Percentiles rank a stretch among this genome's conserved stretches.
These are phyloP conservation scores for Populus euphratica DNA, from an alignment of 345 rosid species.

Conservation along the genomic window DNA sequence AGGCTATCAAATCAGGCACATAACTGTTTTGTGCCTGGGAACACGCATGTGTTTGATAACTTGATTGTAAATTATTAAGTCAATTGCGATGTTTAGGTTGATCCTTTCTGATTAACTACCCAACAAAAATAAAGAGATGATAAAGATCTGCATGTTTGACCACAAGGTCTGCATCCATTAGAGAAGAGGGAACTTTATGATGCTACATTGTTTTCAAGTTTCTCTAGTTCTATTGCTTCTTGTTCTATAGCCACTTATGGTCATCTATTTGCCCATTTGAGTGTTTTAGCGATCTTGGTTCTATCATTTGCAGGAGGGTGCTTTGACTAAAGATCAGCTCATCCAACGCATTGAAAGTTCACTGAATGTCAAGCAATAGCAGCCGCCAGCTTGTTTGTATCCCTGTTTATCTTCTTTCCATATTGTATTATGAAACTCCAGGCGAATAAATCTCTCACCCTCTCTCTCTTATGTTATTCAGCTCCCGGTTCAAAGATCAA, in stretches of 20 bases:
- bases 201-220: neutral
- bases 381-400: conserved; percentile 9
- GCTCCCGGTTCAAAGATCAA: conserved; percentile 1
- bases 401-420: neutral
- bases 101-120: too few species aligned
- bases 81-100: neutral
- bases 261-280: neutral
- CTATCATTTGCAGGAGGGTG: conserved; percentile 62
- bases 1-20: neutral
- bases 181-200: neutral
- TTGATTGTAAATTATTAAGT: neutral
- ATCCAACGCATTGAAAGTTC: conserved; percentile 65
- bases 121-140: neutral
- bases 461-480: neutral
- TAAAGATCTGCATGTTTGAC: neutral
- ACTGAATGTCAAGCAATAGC: conserved; percentile 57
- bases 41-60: neutral
- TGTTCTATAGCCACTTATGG: neutral
- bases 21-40: neutral
- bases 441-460: neutral
- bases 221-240: neutral
- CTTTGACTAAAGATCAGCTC: conserved; percentile 61
- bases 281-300: neutral
- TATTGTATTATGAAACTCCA: neutral
- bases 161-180: neutral